These are phyloP conservation scores for Alternaria conjuncta DNA, from an alignment of 2,329 filamentous ascomycete species.

Conservation along the genomic window DNA sequence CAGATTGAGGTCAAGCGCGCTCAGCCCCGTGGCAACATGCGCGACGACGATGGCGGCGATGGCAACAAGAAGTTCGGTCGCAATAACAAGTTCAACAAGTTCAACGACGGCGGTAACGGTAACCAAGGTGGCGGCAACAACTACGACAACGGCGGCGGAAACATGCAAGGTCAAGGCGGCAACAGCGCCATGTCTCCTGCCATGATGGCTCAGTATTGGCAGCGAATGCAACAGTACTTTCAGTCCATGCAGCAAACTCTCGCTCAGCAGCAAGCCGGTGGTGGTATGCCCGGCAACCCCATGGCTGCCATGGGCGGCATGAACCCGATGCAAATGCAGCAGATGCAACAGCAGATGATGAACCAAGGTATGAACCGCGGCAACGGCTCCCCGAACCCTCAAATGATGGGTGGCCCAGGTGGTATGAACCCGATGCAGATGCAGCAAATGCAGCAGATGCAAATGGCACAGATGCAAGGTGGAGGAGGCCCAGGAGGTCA, in stretches of 20 bases:
- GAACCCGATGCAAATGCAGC: conserved; percentile 64
- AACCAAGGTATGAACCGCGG: conserved; percentile 36
- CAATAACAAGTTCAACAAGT: conserved; percentile 47
- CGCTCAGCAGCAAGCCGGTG: conserved; percentile 58
- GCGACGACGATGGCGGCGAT: conserved; percentile 80
- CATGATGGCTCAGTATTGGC: conserved; percentile 98
- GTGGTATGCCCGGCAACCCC: conserved; percentile 41
- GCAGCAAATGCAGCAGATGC: conserved; percentile 73
- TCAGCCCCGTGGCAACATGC: conserved; percentile 91
- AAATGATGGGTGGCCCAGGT: conserved; percentile 53
- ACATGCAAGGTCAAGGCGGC: conserved; percentile 49
- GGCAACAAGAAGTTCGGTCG: conserved; percentile 59
- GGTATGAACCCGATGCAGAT: conserved; percentile 74
- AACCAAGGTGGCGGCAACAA: conserved; percentile 49
- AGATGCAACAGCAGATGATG: conserved; percentile 49
- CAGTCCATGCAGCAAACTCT: conserved; percentile 93
- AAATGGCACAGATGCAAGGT: conserved; percentile 54
- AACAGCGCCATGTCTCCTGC: conserved; percentile 82
- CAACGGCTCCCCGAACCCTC: conserved; percentile 42
- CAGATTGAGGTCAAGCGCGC: conserved; percentile 98
- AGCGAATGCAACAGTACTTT: conserved; percentile 98
- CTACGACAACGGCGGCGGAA: conserved; percentile 56
- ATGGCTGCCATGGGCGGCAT: conserved; percentile 60
- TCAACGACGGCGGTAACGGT: conserved; percentile 49
- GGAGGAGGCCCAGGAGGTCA: conserved; percentile 45